A percentile compares a stretch with the other conserved stretches of the same genome.
phyloP scores from a whole-genome alignment of 129 eudicot species.

The Tagetes patula region DNA sequence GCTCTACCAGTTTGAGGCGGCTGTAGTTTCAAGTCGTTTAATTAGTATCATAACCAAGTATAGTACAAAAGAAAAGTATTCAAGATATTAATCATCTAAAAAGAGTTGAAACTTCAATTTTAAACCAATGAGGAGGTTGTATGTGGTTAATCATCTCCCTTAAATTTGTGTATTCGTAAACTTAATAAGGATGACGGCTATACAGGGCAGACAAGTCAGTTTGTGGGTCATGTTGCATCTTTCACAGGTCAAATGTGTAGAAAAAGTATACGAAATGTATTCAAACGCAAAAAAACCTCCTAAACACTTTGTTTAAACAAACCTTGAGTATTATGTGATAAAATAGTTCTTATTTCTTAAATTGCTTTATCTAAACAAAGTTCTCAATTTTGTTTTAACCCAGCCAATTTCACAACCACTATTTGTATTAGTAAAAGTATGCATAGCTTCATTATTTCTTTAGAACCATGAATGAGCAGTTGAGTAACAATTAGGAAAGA shows the following conservation, averaged over 20 bases:
- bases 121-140: not conserved
- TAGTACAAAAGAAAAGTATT: not conserved
- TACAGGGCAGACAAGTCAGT: no score
- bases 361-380: not conserved
- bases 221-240: not conserved
- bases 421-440: not conserved
- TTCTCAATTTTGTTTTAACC: not conserved
- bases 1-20: slow-evolving; percentile 40
- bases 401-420: not conserved
- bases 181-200: not conserved
- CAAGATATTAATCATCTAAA: not conserved
- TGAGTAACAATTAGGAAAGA: not conserved
- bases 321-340: no score
- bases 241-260: not conserved
- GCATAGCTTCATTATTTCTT: not conserved
- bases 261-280: not conserved
- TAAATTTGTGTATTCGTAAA: not conserved
- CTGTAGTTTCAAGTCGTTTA: slow-evolving; percentile 32
- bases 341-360: no score
- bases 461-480: not conserved
- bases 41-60: not conserved
- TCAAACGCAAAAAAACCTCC: not conserved
- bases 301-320: not conserved
- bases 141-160: not conserved
- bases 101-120: not conserved